Percentiles rank a stretch among this genome's conserved stretches.
Evolutionary conservation across 2,329 filamentous ascomycete species (phyloP).

Genomic region (Exophiala xenobiotica): DNA sequence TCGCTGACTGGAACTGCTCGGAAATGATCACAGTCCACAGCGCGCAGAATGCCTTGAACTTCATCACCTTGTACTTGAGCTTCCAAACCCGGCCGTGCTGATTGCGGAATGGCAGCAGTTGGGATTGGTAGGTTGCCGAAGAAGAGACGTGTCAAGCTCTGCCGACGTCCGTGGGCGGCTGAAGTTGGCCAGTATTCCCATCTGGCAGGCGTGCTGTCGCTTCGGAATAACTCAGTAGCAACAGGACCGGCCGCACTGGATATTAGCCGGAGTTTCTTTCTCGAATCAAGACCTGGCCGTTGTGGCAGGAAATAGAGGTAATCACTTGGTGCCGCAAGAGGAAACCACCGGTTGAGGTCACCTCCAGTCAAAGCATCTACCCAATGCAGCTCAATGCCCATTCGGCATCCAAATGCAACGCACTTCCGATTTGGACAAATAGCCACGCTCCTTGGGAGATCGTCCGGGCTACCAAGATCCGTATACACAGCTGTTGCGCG

Average conservation of each 20-base stretch:
- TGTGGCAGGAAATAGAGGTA: slow-evolving; percentile 59
- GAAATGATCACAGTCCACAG: slow-evolving; percentile 58
- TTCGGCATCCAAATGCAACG: slow-evolving; percentile 64
- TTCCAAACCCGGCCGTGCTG: neutral
- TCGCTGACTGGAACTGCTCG: slow-evolving; percentile 65
- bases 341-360: slow-evolving; percentile 40
- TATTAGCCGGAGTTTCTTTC: slow-evolving; percentile 61
- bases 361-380: slow-evolving; percentile 48
- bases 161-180: slow-evolving; percentile 18
- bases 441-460: slow-evolving; percentile 64
- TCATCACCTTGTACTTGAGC: slow-evolving; percentile 6
- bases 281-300: slow-evolving; percentile 51
- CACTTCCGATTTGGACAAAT: slow-evolving; percentile 65
- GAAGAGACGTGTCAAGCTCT: slow-evolving; percentile 29
- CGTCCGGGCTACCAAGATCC: slow-evolving; percentile 59
- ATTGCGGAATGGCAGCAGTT: slow-evolving; percentile 7
- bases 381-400: slow-evolving; percentile 65
- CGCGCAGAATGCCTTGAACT: slow-evolving; percentile 39
- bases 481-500: slow-evolving; percentile 39
- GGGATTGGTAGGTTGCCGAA: slow-evolving; percentile 30
- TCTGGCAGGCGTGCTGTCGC: slow-evolving; percentile 29
- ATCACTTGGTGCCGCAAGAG: slow-evolving; percentile 44
- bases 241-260: slow-evolving; percentile 51
- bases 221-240: slow-evolving; percentile 25
- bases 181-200: slow-evolving; percentile 19